These are phyloP conservation scores for Mycena venus DNA, from an alignment of 768 basidiomycete genomes.

Conservation along the genomic window DNA sequence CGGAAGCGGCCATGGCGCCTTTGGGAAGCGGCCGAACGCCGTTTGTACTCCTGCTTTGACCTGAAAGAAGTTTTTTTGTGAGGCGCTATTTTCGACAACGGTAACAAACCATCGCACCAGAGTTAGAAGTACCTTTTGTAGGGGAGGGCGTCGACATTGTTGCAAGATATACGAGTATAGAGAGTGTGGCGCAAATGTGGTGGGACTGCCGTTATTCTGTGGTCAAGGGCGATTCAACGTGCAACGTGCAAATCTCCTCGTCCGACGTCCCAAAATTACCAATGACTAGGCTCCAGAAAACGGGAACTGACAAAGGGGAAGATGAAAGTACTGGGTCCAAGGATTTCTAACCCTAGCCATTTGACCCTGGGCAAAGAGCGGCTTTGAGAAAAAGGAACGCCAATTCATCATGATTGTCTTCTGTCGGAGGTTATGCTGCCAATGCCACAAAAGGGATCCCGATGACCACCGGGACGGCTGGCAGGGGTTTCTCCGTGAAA, in stretches of 20 bases:
- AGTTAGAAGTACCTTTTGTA: background rate
- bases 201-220: background rate
- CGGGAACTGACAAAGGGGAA: constrained; percentile 1
- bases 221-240: background rate
- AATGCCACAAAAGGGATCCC: no score
- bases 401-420: no score
- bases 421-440: no score
- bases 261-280: constrained; percentile 9
- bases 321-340: constrained; percentile 1
- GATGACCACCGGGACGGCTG: no score
- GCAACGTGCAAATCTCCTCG: no score
- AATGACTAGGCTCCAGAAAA: background rate
- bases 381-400: no score
- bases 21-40: constrained; percentile 26
- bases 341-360: no score
- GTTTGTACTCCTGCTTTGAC: background rate
- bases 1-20: constrained; percentile 28
- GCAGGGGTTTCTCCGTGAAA: no score
- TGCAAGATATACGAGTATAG: background rate
- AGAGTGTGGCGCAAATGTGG: background rate
- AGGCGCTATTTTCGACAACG: background rate
- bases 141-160: constrained; percentile 1
- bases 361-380: no score
- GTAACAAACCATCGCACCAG: background rate
- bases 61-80: background rate